Percentiles rank a stretch among this genome's conserved stretches.
phyloP scores from a whole-genome alignment of 345 rosid species.

The Laguncularia racemosa region DNA sequence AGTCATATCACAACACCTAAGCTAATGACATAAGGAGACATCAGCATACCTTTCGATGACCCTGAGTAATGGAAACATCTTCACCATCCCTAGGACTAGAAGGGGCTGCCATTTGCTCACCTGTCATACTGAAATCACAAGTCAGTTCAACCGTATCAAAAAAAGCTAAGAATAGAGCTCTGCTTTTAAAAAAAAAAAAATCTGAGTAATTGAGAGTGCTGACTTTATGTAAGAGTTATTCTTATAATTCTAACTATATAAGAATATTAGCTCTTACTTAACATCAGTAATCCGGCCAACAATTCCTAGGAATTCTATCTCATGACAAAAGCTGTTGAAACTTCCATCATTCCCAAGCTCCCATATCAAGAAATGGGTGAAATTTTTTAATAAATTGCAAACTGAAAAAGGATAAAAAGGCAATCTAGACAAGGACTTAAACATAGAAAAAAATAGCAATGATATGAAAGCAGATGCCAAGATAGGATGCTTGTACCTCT shows the following conservation, averaged over 20 bases:
- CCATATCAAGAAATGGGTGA: background rate
- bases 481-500: conserved; percentile 43
- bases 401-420: too few relatives aligned
- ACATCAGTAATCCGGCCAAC: background rate
- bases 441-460: background rate
- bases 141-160: too few relatives aligned
- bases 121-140: conserved; percentile 69
- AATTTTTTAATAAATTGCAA: background rate
- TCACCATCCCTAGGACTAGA: conserved; percentile 93
- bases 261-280: too few relatives aligned
- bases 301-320: too few relatives aligned
- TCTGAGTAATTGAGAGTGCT: too few relatives aligned
- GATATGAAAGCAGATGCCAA: background rate
- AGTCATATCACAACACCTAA: background rate
- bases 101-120: conserved; percentile 75
- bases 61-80: conserved; percentile 45
- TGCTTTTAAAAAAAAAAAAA: too few relatives aligned
- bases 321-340: too few relatives aligned
- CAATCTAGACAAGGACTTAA: background rate
- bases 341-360: too few relatives aligned
- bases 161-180: too few relatives aligned
- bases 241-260: too few relatives aligned
- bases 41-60: conserved; percentile 49
- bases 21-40: conserved; percentile 2
- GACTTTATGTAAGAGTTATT: too few relatives aligned